Evolutionary conservation across 140 eudicot genomes (phyloP), one percentile per base, ranked within the genome.

Genomic region (Bidens hawaiensis): DNA sequence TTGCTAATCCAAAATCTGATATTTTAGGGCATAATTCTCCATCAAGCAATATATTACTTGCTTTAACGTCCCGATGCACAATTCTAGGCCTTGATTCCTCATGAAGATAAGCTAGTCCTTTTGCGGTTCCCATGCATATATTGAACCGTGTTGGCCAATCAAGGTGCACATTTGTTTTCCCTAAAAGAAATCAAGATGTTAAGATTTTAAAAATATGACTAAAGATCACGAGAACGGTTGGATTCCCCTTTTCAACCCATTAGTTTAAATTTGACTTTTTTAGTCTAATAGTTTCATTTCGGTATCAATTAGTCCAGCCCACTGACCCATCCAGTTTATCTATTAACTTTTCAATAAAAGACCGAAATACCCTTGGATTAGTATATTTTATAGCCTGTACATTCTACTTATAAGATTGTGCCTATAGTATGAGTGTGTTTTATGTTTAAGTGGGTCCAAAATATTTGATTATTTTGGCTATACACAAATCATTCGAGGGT

Each of bases 1-100:
- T 82, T 50, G 89, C 89, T 70, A 82, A 71, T 16, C 89, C 85
- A 34, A 82, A 82, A 67, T 82, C 89, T n/a, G 85, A 78, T 61
- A 82, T 75, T 72, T 82, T 82, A 53, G 89, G 85, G 67, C 73
- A 71, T 61, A 82, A 73, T 49, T 79, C 89, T 22, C 69, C 64
- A 52, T 82, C 85, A 42, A 80, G 79, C 46, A 80, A 73, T 16
- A 80, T 76, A 51, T 80, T 80, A 58, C 85, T 80, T 36, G 85
- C 78, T 33, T 80, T 80, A 17, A 80, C 82, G 60, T 80, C 85
- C 12, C 85, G 61, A 21, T 80, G 85, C 66, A 80, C 82, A 22
- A 80, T 72, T 31, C 77, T 34, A 62, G 74, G 79, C 31, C 76
- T 52, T 31, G 79, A 67, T 64, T 80, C 85, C 53, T 80, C 77